These are phyloP conservation scores for Huntiella moniliformis DNA, from an alignment of 2,329 filamentous ascomycete species.

Conservation along the genomic window DNA sequence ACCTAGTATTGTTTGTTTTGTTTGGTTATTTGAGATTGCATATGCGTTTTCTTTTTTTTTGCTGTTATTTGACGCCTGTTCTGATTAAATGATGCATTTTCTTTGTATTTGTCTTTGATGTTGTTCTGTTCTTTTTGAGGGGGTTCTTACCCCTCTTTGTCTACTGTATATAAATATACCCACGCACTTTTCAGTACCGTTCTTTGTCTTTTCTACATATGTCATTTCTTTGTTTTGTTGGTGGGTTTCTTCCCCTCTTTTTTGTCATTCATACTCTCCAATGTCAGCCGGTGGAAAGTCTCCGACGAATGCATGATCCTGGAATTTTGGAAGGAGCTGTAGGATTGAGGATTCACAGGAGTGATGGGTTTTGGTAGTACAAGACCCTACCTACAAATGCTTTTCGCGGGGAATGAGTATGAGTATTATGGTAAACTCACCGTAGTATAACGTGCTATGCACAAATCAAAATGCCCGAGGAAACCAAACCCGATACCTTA, in stretches of 20 bases:
- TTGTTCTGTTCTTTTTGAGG: not conserved
- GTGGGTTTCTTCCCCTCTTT: too few relatives aligned
- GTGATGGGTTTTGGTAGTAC: too few relatives aligned
- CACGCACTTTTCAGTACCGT: not conserved
- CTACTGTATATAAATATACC: not conserved
- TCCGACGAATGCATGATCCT: too few relatives aligned
- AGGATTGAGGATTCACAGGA: too few relatives aligned
- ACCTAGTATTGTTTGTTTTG: slow-evolving; percentile 7
- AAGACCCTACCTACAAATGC: too few relatives aligned
- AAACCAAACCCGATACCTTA: slow-evolving; percentile 40
- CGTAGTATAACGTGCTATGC: not conserved
- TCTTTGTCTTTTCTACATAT: too few relatives aligned
- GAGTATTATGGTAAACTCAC: not conserved
- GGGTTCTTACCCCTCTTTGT: not conserved
- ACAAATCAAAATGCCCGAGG: not conserved
- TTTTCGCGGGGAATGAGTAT: not conserved
- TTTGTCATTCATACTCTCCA: too few relatives aligned
- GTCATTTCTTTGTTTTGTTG: not conserved
- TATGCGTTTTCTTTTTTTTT: slow-evolving; percentile 12
- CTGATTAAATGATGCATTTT: not conserved
- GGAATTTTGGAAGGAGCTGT: too few relatives aligned
- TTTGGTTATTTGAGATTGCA: slow-evolving; percentile 8
- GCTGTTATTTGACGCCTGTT: not conserved
- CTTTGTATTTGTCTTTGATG: slow-evolving; percentile 1
- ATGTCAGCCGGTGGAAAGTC: too few relatives aligned